Evolutionary conservation across 2,329 filamentous ascomycete genomes (phyloP), one percentile per base, ranked within the genome.

Genomic region (Penicillium sp.): DNA sequence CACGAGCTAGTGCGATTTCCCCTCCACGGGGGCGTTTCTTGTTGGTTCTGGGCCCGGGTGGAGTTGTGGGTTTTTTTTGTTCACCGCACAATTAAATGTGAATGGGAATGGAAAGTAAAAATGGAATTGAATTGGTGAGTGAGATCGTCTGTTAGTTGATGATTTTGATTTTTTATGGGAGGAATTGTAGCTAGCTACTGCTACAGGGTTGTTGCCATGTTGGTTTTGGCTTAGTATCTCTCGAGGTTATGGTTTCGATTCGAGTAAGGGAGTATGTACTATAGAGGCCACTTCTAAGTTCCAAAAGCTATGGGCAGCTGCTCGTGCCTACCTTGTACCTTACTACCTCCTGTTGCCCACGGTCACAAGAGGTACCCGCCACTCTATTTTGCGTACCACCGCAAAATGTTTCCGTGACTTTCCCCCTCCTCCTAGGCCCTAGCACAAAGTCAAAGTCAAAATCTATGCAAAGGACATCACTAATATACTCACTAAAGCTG

Each of bases 271-370:
- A 30, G 45, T 30, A 49, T 12, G 7, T n/a, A 42, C 15, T 9
- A 12, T 17, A 53, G 26, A 49, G 24, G 8, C 28, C 15, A 17
- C 7, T n/a, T n/a, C 28, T 33, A 13, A 35, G 30, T n/a, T 19
- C 15, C n/a, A 28, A 54, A 53, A 54, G 35, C 51, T 54, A 9
- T 54, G 22, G 30, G 49, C 49, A 51, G 28, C 30, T 19, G 49
- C 49, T 51, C 30, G 49, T 51, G 49, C 28, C 26, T 15, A 28
- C 22, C 7, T 33, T 12, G 30, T 33, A 33, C 30, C 28, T 30
- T 8, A 8, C n/a, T 30, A 30, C 28, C 30, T 33, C 4, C 30
- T 10, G 6, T 33, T 33, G 28, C 30, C 30, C 30, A 33, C 15
- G 2, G 8, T 15, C 22, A n/a, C 7, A 6, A 12, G 5, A 30